phyloP scores from a whole-genome alignment of 1,284 basidiomycete species.

The Coniferiporia weirii region DNA sequence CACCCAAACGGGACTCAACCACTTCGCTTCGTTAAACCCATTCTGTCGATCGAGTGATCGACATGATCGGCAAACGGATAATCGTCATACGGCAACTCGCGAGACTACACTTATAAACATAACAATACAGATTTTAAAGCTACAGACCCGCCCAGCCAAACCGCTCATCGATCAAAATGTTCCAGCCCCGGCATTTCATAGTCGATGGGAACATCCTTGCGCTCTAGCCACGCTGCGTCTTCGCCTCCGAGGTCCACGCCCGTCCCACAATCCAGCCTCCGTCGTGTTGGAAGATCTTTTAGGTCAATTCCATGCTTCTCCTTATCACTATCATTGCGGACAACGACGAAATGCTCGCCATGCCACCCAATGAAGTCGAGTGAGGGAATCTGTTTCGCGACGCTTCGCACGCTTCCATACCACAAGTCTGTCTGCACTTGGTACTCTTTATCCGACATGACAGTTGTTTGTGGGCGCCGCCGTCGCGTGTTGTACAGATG shows the following conservation, averaged over 20 bases:
- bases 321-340: constrained; percentile 29
- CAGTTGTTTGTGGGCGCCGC: constrained; percentile 48
- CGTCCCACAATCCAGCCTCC: constrained; percentile 58
- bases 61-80: too few species aligned
- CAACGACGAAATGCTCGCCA: constrained; percentile 61
- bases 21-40: too few species aligned
- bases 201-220: constrained; percentile 66
- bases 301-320: constrained; percentile 39
- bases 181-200: constrained; percentile 55
- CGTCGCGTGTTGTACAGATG: constrained; percentile 46
- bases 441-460: constrained; percentile 55
- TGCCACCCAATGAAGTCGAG: constrained; percentile 66
- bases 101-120: too few species aligned
- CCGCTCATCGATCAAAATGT: constrained; percentile 11
- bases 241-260: constrained; percentile 60
- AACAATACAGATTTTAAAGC: background rate
- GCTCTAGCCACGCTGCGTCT: constrained; percentile 61
- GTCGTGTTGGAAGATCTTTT: constrained; percentile 55
- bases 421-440: constrained; percentile 52
- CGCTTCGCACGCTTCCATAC: constrained; percentile 42
- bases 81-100: too few species aligned
- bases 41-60: too few species aligned
- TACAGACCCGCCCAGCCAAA: background rate
- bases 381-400: constrained; percentile 44
- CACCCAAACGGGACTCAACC: too few species aligned